Base-by-base conservation (phyloP, 108 stramenopile species). In the Nitzschia inconspicua region DNA sequence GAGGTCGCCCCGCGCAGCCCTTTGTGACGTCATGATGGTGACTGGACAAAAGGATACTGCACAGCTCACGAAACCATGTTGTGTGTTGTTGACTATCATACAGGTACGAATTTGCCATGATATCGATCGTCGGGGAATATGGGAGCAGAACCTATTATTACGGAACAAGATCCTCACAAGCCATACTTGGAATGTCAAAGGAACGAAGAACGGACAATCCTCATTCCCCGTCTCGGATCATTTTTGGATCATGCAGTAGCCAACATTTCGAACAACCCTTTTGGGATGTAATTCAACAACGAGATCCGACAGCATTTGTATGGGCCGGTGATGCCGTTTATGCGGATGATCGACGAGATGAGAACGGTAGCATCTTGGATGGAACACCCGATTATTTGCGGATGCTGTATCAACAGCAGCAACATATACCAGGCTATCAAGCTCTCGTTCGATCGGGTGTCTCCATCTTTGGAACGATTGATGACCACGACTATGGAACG, bases 271-370 rank as follows among this genome's bases (percentile, higher is more conserved):
- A 83, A 9, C 84, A 94, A 43, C 75, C 74, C 9, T 58, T 94
- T 16, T 94, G 93, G 93, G 66, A 67, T 23, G 64, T 76, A 10
- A 81, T 94, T 23, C 23, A 35, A 2, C 42, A 72, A 0, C 80
- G 89, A 37, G 63, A 79, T 35, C 73, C 87, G 0, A 58, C 83
- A 3, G 86, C 87, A 2, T 94, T 88, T 66, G 59, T 90, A 29
- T 94, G 93, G 93, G 87, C 66, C 9, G 93, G 93, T 0, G 93
- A 94, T 74, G 75, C 87, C 18, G 76, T 94, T 24, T 94, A 94
- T 57, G 85, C 85, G 16, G 92, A 86, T 57, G 65, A 63, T 50
- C 47, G 57, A 19, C 27, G 0, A 10, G 19, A 18, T 23, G 39
- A 36, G 37, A 28, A 63, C 64, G 6, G 72, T 31, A 34, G 8